Evolutionary conservation across 495 filamentous ascomycete genomes (phyloP).

Genomic region (Aspergillus campestris): DNA sequence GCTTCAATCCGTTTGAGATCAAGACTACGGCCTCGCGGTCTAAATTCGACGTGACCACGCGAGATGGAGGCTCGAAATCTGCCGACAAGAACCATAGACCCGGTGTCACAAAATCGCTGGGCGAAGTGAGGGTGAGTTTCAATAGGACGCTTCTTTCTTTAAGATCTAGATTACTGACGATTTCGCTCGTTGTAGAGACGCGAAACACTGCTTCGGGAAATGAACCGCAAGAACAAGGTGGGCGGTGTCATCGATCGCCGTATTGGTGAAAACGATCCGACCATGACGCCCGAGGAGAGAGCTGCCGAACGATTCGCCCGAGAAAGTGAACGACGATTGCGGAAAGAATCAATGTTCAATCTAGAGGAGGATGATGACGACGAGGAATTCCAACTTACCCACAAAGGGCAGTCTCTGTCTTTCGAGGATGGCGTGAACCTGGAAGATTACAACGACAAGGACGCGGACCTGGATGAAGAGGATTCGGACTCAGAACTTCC

Average conservation of each 20-base stretch:
- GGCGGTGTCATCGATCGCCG: constrained; percentile 88
- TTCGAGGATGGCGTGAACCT: constrained; percentile 44
- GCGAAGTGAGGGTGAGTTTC: constrained; percentile 70
- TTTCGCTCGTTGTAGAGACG: constrained; percentile 46
- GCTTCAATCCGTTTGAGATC: constrained; percentile 96
- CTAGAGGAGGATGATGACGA: constrained; percentile 76
- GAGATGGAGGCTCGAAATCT: constrained; percentile 37
- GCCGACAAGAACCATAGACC: constrained; percentile 54
- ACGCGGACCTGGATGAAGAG: constrained; percentile 52
- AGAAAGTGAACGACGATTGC: constrained; percentile 67
- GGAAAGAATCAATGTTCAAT: constrained; percentile 74
- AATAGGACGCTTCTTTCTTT: neutral
- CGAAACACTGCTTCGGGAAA: constrained; percentile 73
- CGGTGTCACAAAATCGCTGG: constrained; percentile 71
- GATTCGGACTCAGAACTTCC: constrained; percentile 54
- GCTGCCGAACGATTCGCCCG: constrained; percentile 82
- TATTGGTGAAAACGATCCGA: constrained; percentile 92
- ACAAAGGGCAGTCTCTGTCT: constrained; percentile 65
- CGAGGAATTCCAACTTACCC: constrained; percentile 64
- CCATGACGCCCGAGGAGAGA: constrained; percentile 88
- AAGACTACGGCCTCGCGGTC: constrained; percentile 56
- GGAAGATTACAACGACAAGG: constrained; percentile 75
- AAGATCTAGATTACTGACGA: constrained; percentile 3
- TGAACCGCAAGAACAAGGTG: constrained; percentile 78
- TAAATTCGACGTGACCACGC: constrained; percentile 69